Conservation (phyloP, 805 yeast genomes). For the Saccharomycopsis amapae region DNA sequence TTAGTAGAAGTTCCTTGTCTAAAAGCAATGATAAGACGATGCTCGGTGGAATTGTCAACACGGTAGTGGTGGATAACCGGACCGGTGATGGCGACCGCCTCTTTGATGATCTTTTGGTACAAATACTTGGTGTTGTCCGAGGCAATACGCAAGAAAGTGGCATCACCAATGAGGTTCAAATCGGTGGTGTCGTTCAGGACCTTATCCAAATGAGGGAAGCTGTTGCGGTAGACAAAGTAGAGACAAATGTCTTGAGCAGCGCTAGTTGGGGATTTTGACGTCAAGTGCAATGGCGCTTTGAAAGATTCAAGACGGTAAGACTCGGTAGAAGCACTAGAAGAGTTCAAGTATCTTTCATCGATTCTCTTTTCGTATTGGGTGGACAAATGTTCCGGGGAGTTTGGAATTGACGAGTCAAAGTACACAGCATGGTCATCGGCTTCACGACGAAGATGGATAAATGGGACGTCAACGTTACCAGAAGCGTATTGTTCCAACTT, state of each 20-base stretch:
- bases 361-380: slow-evolving; percentile 64
- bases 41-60: slow-evolving; percentile 72
- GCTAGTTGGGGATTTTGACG: slow-evolving; percentile 27
- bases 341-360: slow-evolving; percentile 75
- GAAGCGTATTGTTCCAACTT: slow-evolving; percentile 82
- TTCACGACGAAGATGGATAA: slow-evolving; percentile 74
- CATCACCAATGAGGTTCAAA: slow-evolving; percentile 67
- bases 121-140: slow-evolving; percentile 71
- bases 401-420: slow-evolving; percentile 65
- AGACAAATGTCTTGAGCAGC: slow-evolving; percentile 50
- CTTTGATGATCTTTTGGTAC: slow-evolving; percentile 63
- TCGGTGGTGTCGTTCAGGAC: slow-evolving; percentile 37
- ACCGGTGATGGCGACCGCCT: slow-evolving; percentile 72
- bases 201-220: slow-evolving; percentile 30
- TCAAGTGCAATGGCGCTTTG: slow-evolving; percentile 49
- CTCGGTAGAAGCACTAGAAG: slow-evolving; percentile 30
- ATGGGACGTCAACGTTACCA: slow-evolving; percentile 45
- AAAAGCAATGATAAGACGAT: slow-evolving; percentile 82
- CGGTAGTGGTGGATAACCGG: slow-evolving; percentile 88
- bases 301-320: slow-evolving; percentile 74
- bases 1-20: slow-evolving; percentile 78
- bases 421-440: slow-evolving; percentile 83
- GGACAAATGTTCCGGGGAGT: slow-evolving; percentile 35
- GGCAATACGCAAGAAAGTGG: slow-evolving; percentile 68
- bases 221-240: slow-evolving; percentile 77